phyloP scores from a whole-genome alignment of 805 yeast genomes.

The Pichia scutulata region DNA sequence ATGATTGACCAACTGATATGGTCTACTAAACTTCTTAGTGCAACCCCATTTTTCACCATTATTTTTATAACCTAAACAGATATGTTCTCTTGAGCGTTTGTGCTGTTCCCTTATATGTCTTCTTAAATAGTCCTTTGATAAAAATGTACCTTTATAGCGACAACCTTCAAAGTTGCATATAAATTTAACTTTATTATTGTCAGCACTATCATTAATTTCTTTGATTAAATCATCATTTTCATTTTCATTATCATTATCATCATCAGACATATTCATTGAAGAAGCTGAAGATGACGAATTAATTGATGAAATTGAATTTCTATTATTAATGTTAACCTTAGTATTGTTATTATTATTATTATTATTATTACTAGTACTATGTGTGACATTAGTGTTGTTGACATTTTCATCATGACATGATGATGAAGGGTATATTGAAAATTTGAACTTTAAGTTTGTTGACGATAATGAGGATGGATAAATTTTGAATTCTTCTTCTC shows the following conservation, averaged over 20 bases:
- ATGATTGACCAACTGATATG: slow-evolving; percentile 29
- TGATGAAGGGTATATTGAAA: background rate
- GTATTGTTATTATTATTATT: background rate
- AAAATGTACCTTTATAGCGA: slow-evolving; percentile 25
- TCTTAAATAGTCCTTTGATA: slow-evolving; percentile 24
- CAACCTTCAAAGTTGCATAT: slow-evolving; percentile 19
- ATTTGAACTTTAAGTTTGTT: background rate
- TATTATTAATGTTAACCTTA: background rate
- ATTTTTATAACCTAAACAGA: slow-evolving; percentile 18
- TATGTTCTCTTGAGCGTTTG: slow-evolving; percentile 19
- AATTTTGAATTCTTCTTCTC: slow-evolving; percentile 6
- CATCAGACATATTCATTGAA: background rate
- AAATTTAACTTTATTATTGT: slow-evolving; percentile 7
- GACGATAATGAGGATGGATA: slow-evolving; percentile 2
- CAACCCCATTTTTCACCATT: slow-evolving; percentile 27
- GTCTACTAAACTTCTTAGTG: slow-evolving; percentile 26
- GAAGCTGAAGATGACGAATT: background rate
- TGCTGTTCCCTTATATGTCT: slow-evolving; percentile 28
- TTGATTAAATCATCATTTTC: background rate
- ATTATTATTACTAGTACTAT: too few species aligned
- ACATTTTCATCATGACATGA: background rate
- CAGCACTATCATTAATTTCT: background rate
- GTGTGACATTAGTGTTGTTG: background rate
- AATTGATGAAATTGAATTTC: background rate
- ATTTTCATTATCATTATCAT: background rate